These are phyloP conservation scores for Hymenoscyphus repandus DNA, from an alignment of 2,329 filamentous ascomycete genomes.

Conservation along the genomic window DNA sequence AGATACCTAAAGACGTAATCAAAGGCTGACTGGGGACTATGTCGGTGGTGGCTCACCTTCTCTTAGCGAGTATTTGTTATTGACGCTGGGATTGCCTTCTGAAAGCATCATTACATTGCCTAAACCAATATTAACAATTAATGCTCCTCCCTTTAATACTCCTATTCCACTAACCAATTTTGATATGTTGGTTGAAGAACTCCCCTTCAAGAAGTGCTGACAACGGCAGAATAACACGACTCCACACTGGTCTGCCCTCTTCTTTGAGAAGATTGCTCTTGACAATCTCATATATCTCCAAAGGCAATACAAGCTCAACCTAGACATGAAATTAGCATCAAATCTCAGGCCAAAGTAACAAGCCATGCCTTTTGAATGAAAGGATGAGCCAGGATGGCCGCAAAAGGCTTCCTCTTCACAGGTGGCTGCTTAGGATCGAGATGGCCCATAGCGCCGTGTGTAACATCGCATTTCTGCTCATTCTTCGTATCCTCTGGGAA, in stretches of 20 bases:
- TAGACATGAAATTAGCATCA: constrained; percentile 27
- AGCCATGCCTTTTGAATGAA: constrained; percentile 61
- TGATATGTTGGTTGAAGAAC: constrained; percentile 83
- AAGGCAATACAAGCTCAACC: constrained; percentile 69
- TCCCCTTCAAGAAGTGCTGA: constrained; percentile 64
- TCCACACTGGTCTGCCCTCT: constrained; percentile 46
- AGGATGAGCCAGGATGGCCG: constrained; percentile 56
- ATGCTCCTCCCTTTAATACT: neutral
- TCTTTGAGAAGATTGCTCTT: constrained; percentile 45
- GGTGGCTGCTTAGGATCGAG: constrained; percentile 67
- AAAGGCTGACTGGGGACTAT: neutral
- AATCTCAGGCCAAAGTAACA: neutral
- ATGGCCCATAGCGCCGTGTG: constrained; percentile 62
- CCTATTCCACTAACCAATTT: constrained; percentile 38
- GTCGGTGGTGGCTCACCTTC: constrained; percentile 47
- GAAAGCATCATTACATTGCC: constrained; percentile 82
- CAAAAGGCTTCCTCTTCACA: constrained; percentile 71
- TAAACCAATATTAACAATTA: constrained; percentile 31
- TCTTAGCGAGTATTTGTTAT: constrained; percentile 66
- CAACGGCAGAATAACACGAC: constrained; percentile 66
- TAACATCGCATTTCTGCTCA: constrained; percentile 66
- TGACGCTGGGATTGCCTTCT: constrained; percentile 63
- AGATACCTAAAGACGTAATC: constrained; percentile 45
- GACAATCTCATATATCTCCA: constrained; percentile 52
- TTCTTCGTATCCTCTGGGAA: constrained; percentile 34